Evolutionary conservation across 176 grass and related monocot genomes (phyloP), one percentile per base, ranked within the genome.

Genomic region (Rhynchospora pubera): DNA sequence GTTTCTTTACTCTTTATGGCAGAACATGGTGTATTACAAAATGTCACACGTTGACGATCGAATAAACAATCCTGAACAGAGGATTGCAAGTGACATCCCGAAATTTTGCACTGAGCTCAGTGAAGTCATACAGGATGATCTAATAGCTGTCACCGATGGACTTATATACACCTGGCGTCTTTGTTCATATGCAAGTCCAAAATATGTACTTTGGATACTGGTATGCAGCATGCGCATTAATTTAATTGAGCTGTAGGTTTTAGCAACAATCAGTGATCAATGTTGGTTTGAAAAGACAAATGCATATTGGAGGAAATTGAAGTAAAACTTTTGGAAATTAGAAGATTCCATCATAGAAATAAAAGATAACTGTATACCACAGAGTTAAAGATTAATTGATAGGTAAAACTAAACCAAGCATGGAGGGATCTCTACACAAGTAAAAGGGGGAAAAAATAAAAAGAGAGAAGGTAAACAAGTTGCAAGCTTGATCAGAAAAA

Each of bases 1-100:
- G 78, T 62, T 26, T 85, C 78, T 69, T 88, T 46, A 78, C 42
- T 74, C 84, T 65, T 88, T 61, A 82, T 39, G 60, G 71, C 96
- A 99, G 96, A 93, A 95, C 87, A 99, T 99, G 96, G 96, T 91
- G 79, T 99, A 95, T 87, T 99, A 99, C 91, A 99, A 99, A 89
- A 91, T 99, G 53, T 99, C 96, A 53, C 89, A 99, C 47, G 92
- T 99, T 80, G 96, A 99, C 71, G 84, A 93, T 82, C 91, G 87
- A 82, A 85, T 99, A 81, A 88, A 88, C 81, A 99, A 91, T 75
- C 96, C 96, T 2, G 96, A 99, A 65, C 96, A 99, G 81, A 86
- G 89, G 76, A 99, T 99, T 86, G 96, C 96, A 51, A 99, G 96
- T 72, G 96, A 99, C 87, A 91, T 95, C 57, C 96, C 96, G 14